Evolutionary conservation across 2,329 filamentous ascomycete species (phyloP), one percentile per base, ranked within the genome.

Genomic region (Penicillium fuscoglaucum): DNA sequence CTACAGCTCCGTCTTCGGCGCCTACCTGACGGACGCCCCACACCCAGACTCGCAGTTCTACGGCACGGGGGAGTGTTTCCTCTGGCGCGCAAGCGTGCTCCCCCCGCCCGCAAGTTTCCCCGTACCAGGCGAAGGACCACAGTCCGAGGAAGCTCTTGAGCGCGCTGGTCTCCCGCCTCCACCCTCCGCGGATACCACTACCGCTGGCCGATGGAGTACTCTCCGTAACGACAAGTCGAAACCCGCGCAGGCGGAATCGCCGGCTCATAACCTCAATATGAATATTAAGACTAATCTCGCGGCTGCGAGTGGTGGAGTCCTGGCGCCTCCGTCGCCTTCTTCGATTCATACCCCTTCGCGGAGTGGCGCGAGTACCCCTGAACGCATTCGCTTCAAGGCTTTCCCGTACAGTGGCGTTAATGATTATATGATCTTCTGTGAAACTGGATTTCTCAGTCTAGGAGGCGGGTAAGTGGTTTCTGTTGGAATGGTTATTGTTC

Each of bases 341-440:
- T 67, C 66, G 7, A 63, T 63, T 9, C 50, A 59, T 40, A 64
- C 64, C 19, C 55, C 60, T 13, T 74, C 72, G 39, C 69, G 72
- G 56, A 79, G 76, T 65, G 78, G 82, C 2, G 76, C 83, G 1
- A 83, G 81, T 28, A 86, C 86, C 4, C 84, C 87, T 5, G 90
- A 93, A 61, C 83, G 87, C 28, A 91, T 98, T 66, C 87, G 95
- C 21, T 99, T 99, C 83, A 97, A 96, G 77, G 93, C 93, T 0
- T 99, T 98, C 69, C 93, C 93, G 0, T 98, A 97, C 71, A 96
- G 90, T 57, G 95, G 95, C 6, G 85, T 96, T 41, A 98, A 99
- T 74, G 95, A 98, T 75, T 99, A 96, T 73, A 91, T 93, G 80
- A 95, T 98, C 66, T 90, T 96, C 69, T 98, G 93, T 76, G 92